phyloP scores from a whole-genome alignment of 1,284 basidiomycete species.

The Ustilago shanxiensis region DNA sequence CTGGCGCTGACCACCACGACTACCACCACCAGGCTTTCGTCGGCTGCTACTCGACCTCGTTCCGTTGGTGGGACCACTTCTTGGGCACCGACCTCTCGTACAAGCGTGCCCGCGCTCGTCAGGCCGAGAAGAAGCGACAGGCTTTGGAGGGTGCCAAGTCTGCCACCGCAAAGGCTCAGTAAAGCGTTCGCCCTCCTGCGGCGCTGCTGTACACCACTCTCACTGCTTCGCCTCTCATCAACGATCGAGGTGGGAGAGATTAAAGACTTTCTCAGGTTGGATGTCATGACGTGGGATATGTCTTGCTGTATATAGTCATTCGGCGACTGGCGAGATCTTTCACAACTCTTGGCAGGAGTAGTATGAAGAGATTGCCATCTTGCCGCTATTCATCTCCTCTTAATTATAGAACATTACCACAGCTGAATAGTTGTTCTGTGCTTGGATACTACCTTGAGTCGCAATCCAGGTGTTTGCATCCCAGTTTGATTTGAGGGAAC shows the following conservation, averaged over 20 bases:
- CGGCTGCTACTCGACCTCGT: constrained; percentile 67
- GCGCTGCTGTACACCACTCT: background rate
- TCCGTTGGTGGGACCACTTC: constrained; percentile 69
- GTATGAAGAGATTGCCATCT: background rate
- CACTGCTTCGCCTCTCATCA: background rate
- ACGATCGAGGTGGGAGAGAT: background rate
- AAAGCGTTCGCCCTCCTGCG: background rate
- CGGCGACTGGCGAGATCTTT: background rate
- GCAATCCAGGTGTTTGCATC: too few species aligned
- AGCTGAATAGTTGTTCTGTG: too few species aligned
- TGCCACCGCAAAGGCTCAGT: constrained; percentile 30
- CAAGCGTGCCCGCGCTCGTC: constrained; percentile 64
- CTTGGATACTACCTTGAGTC: too few species aligned
- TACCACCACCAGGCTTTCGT: constrained; percentile 69
- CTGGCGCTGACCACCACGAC: constrained; percentile 95
- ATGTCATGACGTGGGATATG: background rate
- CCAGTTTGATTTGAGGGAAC: too few species aligned
- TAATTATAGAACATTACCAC: constrained; percentile 3
- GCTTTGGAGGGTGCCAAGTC: constrained; percentile 30
- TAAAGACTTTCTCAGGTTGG: background rate
- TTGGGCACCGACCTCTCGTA: constrained; percentile 68
- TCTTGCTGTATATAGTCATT: constrained; percentile 1
- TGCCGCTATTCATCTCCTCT: background rate
- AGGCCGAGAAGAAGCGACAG: constrained; percentile 64
- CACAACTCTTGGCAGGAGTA: background rate